Percentiles rank a stretch among this genome's conserved stretches.
Evolutionary conservation across 192 early-diverging fungal genomes (phyloP).

Genomic region (Paraglomus brasilianum): DNA sequence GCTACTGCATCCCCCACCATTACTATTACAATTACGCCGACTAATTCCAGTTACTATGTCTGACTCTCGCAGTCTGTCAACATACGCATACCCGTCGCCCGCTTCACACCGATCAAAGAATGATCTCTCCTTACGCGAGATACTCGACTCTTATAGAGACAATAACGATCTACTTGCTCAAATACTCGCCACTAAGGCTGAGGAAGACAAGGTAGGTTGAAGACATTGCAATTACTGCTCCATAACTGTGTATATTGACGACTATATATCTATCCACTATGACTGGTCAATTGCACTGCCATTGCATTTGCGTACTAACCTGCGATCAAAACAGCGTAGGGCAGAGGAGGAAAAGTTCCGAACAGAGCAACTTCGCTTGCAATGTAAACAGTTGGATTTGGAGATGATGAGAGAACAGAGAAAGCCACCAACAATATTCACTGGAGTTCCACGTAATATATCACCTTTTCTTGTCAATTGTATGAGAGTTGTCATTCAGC

Average conservation of each 20-base stretch:
- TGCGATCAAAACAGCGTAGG: conserved; percentile 30
- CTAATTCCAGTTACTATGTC: conserved; percentile 4
- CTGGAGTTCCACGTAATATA: conserved; percentile 31
- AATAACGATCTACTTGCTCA: conserved; percentile 25
- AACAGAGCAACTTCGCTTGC: conserved; percentile 41
- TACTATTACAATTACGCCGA: too few relatives aligned
- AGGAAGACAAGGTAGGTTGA: conserved; percentile 29
- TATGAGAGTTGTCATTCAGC: too few relatives aligned
- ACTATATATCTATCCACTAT: background rate
- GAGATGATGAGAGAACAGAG: conserved; percentile 33
- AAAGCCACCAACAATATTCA: conserved; percentile 30
- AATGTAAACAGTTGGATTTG: conserved; percentile 44
- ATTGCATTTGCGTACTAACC: background rate
- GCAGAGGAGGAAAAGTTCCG: conserved; percentile 47
- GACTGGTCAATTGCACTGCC: background rate
- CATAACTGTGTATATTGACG: background rate
- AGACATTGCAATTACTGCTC: background rate
- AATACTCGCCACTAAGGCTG: conserved; percentile 26
- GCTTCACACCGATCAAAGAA: conserved; percentile 15
- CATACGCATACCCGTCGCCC: conserved; percentile 28
- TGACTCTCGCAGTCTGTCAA: conserved; percentile 16
- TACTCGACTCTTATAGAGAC: conserved; percentile 28
- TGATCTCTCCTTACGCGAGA: conserved; percentile 28
- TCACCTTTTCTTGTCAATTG: background rate
- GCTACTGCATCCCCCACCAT: too few relatives aligned